A percentile compares a stretch with the other conserved stretches of the same genome.
phyloP scores from a whole-genome alignment of 1,139 yeast species.

The Geotrichum carabidarum region DNA sequence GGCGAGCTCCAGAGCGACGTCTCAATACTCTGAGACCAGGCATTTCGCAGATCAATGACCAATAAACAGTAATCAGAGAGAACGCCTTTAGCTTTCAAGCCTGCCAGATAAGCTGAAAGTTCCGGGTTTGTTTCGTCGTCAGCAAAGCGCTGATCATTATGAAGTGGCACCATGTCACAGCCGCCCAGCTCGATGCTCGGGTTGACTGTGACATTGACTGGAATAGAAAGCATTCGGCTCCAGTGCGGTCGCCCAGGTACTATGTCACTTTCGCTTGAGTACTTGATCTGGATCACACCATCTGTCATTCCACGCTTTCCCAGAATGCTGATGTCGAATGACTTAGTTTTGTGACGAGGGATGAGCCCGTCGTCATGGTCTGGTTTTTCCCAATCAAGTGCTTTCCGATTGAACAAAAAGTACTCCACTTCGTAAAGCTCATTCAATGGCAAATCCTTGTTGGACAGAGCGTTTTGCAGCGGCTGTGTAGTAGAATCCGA shows the following conservation, averaged over 20 bases:
- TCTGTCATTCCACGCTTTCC: slow-evolving; percentile 73
- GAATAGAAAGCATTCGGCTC: slow-evolving; percentile 55
- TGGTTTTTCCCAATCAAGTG: slow-evolving; percentile 41
- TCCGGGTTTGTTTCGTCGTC: slow-evolving; percentile 11
- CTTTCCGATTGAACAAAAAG: slow-evolving; percentile 53
- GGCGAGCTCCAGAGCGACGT: slow-evolving; percentile 38
- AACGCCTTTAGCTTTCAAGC: slow-evolving; percentile 25
- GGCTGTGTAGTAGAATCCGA: slow-evolving; percentile 73
- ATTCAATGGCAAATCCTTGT: slow-evolving; percentile 47
- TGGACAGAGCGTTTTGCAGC: slow-evolving; percentile 45
- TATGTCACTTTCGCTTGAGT: slow-evolving; percentile 40
- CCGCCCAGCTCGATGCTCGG: slow-evolving; percentile 71
- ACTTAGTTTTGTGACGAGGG: slow-evolving; percentile 28
- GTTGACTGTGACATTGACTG: slow-evolving; percentile 61
- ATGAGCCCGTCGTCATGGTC: slow-evolving; percentile 23
- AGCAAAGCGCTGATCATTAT: slow-evolving; percentile 21
- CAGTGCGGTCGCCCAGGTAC: slow-evolving; percentile 31
- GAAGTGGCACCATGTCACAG: slow-evolving; percentile 59
- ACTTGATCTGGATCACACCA: slow-evolving; percentile 62
- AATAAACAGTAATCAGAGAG: slow-evolving; percentile 56
- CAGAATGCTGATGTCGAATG: slow-evolving; percentile 53
- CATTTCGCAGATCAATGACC: slow-evolving; percentile 63
- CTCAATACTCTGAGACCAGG: slow-evolving; percentile 48
- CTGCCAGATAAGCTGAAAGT: slow-evolving; percentile 20
- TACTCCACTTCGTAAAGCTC: slow-evolving; percentile 76